These are phyloP conservation scores for Thraustochytrium sp. DNA, from an alignment of 352 stramenopile species.

Conservation along the genomic window DNA sequence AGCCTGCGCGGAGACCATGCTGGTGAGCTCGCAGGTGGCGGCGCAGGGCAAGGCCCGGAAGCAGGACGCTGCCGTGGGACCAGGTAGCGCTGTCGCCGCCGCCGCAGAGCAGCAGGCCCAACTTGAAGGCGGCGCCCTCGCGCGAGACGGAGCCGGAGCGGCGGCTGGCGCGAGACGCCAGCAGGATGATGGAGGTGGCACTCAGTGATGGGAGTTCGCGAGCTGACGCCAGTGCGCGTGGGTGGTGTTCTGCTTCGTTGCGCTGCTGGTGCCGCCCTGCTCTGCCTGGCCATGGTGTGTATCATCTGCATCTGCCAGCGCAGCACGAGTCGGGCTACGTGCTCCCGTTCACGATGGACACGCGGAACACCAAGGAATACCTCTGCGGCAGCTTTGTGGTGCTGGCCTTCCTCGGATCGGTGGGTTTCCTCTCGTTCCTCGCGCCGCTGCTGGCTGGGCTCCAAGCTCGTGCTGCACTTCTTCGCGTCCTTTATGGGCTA, in stretches of 20 bases:
- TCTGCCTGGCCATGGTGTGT: conserved; percentile 3
- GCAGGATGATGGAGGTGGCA: not conserved
- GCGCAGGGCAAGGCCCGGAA: not conserved
- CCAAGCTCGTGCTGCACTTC: not conserved
- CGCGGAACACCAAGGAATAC: not conserved
- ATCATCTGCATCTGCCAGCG: not conserved
- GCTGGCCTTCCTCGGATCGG: not conserved
- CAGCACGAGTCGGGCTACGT: not conserved
- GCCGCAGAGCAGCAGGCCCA: not conserved
- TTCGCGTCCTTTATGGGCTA: conserved; percentile 1
- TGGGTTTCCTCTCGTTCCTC: not conserved
- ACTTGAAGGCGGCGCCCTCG: not conserved
- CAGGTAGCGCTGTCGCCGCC: not conserved
- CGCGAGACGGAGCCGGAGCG: no score
- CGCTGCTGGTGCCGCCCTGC: not conserved
- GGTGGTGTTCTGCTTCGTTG: not conserved
- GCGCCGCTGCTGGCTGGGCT: not conserved
- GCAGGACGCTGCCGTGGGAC: not conserved
- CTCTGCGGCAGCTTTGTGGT: not conserved
- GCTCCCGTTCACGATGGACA: not conserved
- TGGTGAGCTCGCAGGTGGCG: not conserved
- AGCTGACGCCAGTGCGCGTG: not conserved
- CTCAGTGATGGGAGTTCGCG: not conserved
- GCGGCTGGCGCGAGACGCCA: not conserved
- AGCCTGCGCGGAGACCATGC: not conserved